phyloP scores from a whole-genome alignment of 2,329 filamentous ascomycete genomes.

The Magnaporthiopsis poae region DNA sequence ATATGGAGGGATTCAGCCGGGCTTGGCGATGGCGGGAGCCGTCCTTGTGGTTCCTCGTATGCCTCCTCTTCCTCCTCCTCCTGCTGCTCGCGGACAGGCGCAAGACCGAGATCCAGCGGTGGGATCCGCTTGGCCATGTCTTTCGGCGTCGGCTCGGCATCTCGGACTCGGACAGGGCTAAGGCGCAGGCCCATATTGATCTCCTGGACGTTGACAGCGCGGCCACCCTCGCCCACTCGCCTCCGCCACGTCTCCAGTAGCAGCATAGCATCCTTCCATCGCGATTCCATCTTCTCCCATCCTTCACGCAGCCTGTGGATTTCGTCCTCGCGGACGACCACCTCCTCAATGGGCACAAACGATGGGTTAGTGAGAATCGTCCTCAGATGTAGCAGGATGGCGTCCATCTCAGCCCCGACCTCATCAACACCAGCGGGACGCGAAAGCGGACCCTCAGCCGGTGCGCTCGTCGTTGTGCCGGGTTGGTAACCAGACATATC shows the following conservation, averaged over 20 bases:
- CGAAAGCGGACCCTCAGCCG: slow-evolving; percentile 21
- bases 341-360: slow-evolving; percentile 90
- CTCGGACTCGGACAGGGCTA: slow-evolving; percentile 46
- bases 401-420: slow-evolving; percentile 64
- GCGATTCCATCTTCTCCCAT: slow-evolving; percentile 85
- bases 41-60: slow-evolving; percentile 11
- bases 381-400: slow-evolving; percentile 69
- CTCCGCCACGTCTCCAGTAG: slow-evolving; percentile 90
- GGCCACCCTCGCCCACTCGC: slow-evolving; percentile 62
- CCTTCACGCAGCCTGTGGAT: slow-evolving; percentile 73
- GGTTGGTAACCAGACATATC: slow-evolving; percentile 49
- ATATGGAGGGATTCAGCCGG: slow-evolving; percentile 30
- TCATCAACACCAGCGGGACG: slow-evolving; percentile 35
- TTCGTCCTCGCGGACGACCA: slow-evolving; percentile 83
- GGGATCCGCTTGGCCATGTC: slow-evolving; percentile 27
- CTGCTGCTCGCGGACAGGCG: slow-evolving; percentile 18
- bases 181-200: slow-evolving; percentile 58
- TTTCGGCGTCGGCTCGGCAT: slow-evolving; percentile 37
- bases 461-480: slow-evolving; percentile 23
- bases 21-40: slow-evolving; percentile 19
- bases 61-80: slow-evolving; percentile 11
- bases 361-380: slow-evolving; percentile 86
- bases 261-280: slow-evolving; percentile 80
- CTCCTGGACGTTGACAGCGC: slow-evolving; percentile 59
- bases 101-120: slow-evolving; percentile 15